phyloP scores from a whole-genome alignment of 2,329 filamentous ascomycete genomes.

The Aspergillus udagawae region DNA sequence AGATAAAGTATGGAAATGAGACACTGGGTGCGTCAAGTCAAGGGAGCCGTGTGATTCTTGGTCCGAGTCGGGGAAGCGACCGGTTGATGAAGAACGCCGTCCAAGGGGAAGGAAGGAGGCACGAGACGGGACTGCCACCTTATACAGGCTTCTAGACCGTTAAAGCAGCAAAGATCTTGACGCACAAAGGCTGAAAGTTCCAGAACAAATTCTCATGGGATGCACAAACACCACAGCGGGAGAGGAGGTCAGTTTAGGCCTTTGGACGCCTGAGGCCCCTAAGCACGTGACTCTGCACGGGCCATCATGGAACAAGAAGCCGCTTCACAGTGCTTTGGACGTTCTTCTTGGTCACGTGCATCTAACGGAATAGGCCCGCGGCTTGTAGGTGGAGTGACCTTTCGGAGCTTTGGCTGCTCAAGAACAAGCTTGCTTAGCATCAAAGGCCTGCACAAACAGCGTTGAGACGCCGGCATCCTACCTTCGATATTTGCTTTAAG shows the following conservation, averaged over 20 bases:
- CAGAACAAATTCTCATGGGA: conserved; percentile 24
- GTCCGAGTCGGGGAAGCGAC: conserved; percentile 26
- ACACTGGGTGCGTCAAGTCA: conserved; percentile 21
- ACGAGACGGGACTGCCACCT: conserved; percentile 28
- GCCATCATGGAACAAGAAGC: conserved; percentile 10
- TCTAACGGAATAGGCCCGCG: conserved; percentile 6
- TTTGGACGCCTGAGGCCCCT: conserved; percentile 10
- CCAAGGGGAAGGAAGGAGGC: conserved; percentile 22
- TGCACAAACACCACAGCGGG: conserved; percentile 19
- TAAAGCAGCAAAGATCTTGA: conserved; percentile 18
- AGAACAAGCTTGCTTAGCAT: background rate
- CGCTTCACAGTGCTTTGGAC: background rate
- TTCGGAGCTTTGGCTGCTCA: background rate
- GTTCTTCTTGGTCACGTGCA: background rate
- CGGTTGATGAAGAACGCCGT: conserved; percentile 21
- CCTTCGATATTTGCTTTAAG: background rate
- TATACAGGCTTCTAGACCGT: conserved; percentile 26
- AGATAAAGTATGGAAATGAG: conserved; percentile 11
- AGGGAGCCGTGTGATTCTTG: conserved; percentile 29
- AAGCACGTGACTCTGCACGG: conserved; percentile 15
- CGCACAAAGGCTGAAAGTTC: conserved; percentile 17
- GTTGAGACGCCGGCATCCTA: background rate
- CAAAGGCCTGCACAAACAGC: background rate
- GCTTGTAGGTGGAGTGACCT: conserved; percentile 2
- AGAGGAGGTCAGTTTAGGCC: conserved; percentile 19